Evolutionary conservation across 345 rosid genomes (phyloP).

Genomic region (Ceriops decandra): DNA sequence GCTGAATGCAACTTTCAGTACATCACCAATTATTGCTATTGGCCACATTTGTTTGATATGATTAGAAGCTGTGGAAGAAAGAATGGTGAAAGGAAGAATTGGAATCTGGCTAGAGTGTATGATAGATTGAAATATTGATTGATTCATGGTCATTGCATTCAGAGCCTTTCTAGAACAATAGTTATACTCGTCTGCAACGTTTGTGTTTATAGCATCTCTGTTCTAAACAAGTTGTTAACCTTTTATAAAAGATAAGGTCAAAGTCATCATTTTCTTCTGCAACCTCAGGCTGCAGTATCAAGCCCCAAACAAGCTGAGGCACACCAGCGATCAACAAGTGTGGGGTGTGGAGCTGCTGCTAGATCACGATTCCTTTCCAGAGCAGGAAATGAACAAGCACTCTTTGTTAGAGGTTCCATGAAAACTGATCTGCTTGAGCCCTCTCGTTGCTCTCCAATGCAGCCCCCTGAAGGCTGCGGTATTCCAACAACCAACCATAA

Average conservation of each 20-base stretch:
- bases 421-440: conserved; percentile 11
- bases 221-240: neutral
- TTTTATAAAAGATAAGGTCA: neutral
- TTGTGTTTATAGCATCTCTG: neutral
- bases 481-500: conserved; percentile 13
- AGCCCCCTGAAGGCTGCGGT: conserved; percentile 19
- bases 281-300: conserved; percentile 27
- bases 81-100: too few species aligned
- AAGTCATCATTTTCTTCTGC: neutral
- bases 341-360: conserved; percentile 20
- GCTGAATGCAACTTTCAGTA: neutral
- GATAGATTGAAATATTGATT: too few species aligned
- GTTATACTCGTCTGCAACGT: too few species aligned
- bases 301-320: conserved; percentile 25
- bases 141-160: too few species aligned
- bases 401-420: conserved; percentile 11
- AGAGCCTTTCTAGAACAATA: too few species aligned
- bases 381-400: conserved; percentile 22
- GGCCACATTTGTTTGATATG: too few species aligned
- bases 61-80: too few species aligned
- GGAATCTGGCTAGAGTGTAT: too few species aligned
- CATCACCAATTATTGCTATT: too few species aligned
- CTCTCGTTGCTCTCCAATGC: conserved; percentile 12
- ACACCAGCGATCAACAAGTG: conserved; percentile 22
- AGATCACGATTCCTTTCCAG: conserved; percentile 24